A percentile compares a stretch with the other conserved stretches of the same genome.
Conservation (phyloP, 305 asterid species). For the Fraxinus greggii region DNA sequence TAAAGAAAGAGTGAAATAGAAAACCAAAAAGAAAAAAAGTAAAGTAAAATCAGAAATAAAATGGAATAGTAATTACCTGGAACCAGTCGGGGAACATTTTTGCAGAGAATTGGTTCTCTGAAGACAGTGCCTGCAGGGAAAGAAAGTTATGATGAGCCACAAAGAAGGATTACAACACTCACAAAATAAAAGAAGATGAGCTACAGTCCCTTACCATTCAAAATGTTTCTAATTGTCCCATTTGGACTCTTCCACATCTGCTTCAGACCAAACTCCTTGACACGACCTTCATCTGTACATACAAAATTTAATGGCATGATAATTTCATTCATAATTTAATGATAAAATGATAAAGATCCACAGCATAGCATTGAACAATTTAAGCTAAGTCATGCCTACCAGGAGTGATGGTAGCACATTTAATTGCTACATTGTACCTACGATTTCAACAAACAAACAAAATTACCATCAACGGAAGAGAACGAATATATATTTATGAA, state of each 20-base stretch:
- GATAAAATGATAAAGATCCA: not conserved
- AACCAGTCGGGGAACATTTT: constrained; percentile 84
- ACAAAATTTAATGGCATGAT: constrained; percentile 4
- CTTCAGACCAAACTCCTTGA: constrained; percentile 76
- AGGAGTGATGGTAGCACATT: constrained; percentile 97
- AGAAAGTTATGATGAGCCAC: constrained; percentile 14
- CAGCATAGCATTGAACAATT: not conserved
- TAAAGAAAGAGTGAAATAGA: constrained; percentile 17
- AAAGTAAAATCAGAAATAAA: not conserved
- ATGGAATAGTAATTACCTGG: constrained; percentile 49
- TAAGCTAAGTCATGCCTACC: constrained; percentile 39
- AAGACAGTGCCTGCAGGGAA: constrained; percentile 72
- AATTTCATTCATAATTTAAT: constrained; percentile 8
- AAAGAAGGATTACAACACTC: not conserved
- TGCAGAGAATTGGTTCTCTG: constrained; percentile 91
- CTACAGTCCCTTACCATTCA: constrained; percentile 62
- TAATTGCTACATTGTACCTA: constrained; percentile 94
- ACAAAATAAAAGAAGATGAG: not conserved
- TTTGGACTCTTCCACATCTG: constrained; percentile 94
- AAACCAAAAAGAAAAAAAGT: not conserved
- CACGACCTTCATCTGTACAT: constrained; percentile 76
- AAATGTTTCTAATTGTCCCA: constrained; percentile 91
- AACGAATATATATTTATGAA: not conserved
- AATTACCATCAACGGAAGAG: not conserved
- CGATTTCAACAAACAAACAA: constrained; percentile 27